Percentiles rank a stretch among this genome's conserved stretches.
Evolutionary conservation across 345 rosid genomes (phyloP).

Genomic region (Triadica sebifera): DNA sequence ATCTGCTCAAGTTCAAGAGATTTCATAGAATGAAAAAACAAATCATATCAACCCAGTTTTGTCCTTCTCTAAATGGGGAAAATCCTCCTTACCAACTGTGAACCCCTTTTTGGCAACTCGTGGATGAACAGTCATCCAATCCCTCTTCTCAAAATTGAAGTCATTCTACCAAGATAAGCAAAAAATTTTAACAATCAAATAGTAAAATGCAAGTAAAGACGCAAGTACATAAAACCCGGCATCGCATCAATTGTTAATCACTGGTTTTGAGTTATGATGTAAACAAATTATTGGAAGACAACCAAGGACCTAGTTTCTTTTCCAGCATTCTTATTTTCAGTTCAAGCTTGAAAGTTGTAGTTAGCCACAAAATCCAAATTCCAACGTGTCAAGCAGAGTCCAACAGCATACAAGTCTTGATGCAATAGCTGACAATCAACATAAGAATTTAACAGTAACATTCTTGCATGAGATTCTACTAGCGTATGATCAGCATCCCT

Average conservation of each 20-base stretch:
- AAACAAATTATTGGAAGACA: background rate
- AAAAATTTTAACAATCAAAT: background rate
- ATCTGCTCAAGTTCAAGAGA: conserved; percentile 51
- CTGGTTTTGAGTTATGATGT: background rate
- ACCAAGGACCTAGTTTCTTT: background rate
- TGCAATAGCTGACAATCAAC: background rate
- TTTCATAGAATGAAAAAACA: background rate
- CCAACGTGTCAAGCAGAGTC: background rate
- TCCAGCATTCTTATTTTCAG: background rate
- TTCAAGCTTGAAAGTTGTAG: background rate
- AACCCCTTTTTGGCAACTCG: conserved; percentile 64
- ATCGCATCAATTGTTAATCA: background rate
- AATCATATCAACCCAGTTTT: background rate
- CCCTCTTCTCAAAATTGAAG: conserved; percentile 72
- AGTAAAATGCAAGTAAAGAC: background rate
- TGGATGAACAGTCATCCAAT: conserved; percentile 71
- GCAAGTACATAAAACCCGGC: background rate
- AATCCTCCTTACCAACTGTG: conserved; percentile 57
- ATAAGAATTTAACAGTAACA: background rate
- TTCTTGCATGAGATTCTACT: background rate
- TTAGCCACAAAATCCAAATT: background rate
- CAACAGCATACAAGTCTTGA: background rate
- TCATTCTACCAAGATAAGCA: conserved; percentile 45
- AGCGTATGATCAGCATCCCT: background rate
- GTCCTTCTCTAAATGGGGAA: conserved; percentile 6